Base-by-base conservation (phyloP, 345 rosid species). In the Brassica carinata region DNA sequence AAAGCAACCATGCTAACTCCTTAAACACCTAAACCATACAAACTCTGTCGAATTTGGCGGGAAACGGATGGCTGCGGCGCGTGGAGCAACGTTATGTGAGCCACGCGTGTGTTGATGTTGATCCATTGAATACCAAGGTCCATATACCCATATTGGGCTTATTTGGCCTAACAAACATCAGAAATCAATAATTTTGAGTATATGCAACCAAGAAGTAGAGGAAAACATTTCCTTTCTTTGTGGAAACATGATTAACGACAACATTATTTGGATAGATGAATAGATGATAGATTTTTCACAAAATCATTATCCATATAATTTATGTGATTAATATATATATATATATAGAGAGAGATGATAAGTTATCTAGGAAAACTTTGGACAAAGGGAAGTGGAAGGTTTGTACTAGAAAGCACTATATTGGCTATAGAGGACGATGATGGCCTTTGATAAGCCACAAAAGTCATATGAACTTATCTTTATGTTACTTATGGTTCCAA, bases 1-100 rank as follows among this genome's bases (percentile, higher is more conserved):
- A 87, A 1, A 95, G 93, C 82, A 90, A 66, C 29, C 82, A 88
- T 64, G 96, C 97, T 34, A 34, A 34, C 7, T 7, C 7, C 7
- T 34, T 1, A 34, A 34, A 34, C 38, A 34, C 38, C 38, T 34
- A 34, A 34, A 34, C 38, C 38, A 34, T 34, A 5, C 38, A 34
- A 34, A 34, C 38, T 34, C 6, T 34, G 38, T 34, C 7, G 38
- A 34, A 34, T 36, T 79, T 88, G 93, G 94, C 93, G 92, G 94
- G 91, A 89, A 90, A 86, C 30, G 11, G 18, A 2, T 69, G 15
- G 53, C 76, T 75, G 79, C 75, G 79, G 75, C 83, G 83, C 76
- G 79, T 80, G 76, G 2, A 8, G 18, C 8, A 2, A 74, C 62
- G 40, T 34, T 27, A 57, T 11, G 3, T 27, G 55, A 55, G 15